A percentile compares a stretch with the other conserved stretches of the same genome.
Conservation (phyloP, 225 moss, liverwort and hornwort genomes). For the Lunularia cruciata region DNA sequence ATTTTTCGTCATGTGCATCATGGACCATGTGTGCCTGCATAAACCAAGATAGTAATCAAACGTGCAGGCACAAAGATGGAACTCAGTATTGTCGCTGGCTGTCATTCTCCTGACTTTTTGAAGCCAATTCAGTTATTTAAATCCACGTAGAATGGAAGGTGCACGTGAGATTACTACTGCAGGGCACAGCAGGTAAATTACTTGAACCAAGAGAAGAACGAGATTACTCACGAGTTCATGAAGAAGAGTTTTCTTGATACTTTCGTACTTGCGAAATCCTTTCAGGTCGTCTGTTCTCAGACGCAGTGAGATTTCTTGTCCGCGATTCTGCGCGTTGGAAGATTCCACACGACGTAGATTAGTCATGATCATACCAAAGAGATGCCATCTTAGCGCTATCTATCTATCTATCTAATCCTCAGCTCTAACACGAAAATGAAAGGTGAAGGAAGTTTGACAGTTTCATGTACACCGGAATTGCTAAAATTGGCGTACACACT, state of each 20-base stretch:
- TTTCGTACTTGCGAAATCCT: conserved; percentile 87
- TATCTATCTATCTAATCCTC: neutral
- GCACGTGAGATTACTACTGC: no score
- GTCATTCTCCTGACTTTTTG: no score
- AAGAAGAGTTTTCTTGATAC: conserved; percentile 83
- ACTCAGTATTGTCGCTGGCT: no score
- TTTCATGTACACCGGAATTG: no score
- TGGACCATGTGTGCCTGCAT: conserved; percentile 96
- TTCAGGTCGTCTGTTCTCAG: conserved; percentile 86
- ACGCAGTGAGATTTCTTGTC: conserved; percentile 85
- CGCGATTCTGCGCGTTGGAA: conserved; percentile 77
- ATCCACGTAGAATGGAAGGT: no score
- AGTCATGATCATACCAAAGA: neutral
- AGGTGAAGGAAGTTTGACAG: no score
- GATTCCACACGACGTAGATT: neutral
- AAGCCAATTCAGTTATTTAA: no score
- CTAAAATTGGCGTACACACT: neutral
- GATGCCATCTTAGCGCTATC: neutral
- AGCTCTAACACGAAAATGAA: neutral
- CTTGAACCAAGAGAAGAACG: no score
- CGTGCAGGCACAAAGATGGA: no score
- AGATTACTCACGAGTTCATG: conserved; percentile 72
- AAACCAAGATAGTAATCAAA: neutral
- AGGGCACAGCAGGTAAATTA: no score
- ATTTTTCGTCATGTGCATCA: conserved; percentile 91